Evolutionary conservation across 2,329 filamentous ascomycete species (phyloP), one percentile per base, ranked within the genome.

Genomic region (Xylaria sp.): DNA sequence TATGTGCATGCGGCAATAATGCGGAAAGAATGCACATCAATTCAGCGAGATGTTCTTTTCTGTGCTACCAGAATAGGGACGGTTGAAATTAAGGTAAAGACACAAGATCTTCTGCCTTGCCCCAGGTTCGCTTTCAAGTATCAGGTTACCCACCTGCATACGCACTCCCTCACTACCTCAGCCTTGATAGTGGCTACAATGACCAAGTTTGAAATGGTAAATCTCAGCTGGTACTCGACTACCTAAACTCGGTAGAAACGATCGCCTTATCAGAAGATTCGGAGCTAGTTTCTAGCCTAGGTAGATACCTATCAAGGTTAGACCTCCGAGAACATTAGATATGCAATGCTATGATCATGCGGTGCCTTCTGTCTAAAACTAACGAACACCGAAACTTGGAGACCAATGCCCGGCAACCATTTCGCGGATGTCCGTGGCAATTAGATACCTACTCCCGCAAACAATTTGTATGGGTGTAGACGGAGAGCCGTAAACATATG

Each of bases 211-310:
- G 14, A 35, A 37, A 17, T 42, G 19, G 23, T 8, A 25, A 25
- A 42, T 23, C n/a, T 55, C 37, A 40, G 35, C 31, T n/a, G 47
- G 46, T 49, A n/a, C n/a, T n/a, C n/a, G n/a, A n/a, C n/a, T 50
- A 49, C 43, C 57, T 17, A 28, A 17, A 47, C 19, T 4, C 42
- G 21, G 4, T 35, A 6, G 11, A 42, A 37, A 51, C 33, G 6
- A 9, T 25, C 17, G 19, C 19, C 33, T 38, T 51, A 40, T 12
- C 14, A 37, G n/a, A 50, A 14, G 17, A 37, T 35, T 35, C 23
- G 47, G 17, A 15, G 23, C 37, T 11, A 21, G 31, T 37, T 33
- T 23, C 28, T 35, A 50, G 15, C 6, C 12, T 7, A 17, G n/a
- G n/a, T n/a, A n/a, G n/a, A n/a, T n/a, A n/a, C n/a, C n/a, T n/a